Base-by-base conservation (phyloP, 345 rosid genomes). In the Euphorbia tirucalli region DNA sequence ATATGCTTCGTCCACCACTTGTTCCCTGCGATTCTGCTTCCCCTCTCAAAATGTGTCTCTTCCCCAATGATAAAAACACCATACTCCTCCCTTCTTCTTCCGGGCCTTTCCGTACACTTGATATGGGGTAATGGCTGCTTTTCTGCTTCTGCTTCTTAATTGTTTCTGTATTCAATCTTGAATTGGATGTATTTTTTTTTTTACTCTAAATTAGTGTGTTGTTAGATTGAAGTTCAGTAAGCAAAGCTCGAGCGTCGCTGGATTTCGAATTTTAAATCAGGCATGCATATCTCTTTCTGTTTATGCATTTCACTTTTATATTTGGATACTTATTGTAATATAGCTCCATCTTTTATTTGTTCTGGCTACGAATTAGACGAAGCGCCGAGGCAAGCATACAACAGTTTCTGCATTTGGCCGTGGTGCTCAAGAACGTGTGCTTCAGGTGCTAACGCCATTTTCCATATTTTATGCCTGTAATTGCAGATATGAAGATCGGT, bases 361-460 rank as follows among this genome's bases (percentile, higher is more conserved):
- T 28, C 78, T 77, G 43, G 63, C 70, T 1, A 21, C 82, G 19
- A 72, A 75, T 70, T 78, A 87, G 91, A 58, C 81, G 64, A 62
- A 77, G 76, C 81, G 81, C 72, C 65, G 81, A 41, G 64, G 60
- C 39, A 77, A 52, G 71, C 71, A 32, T 70, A 68, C 37, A 65
- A 73, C 70, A 61, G 19, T 82, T 59, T 61, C 68, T 65, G 90
- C 80, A 64, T 81, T 82, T 73, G 82, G 82, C 78, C 83, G 67
- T 66, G 85, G 81, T 64, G 80, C 93, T 68, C 80, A 77, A 65
- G 87, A 88, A 64, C 85, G 86, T 3, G 83, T 89, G 48, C 83
- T 87, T 52, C 85, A 92, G 92, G 97, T 90, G 30, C 62, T 57
- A 57, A 10, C 21, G 35, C 15, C 31, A 21, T 41, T 30, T 3